Evolutionary conservation across 2,329 filamentous ascomycete genomes (phyloP), one percentile per base, ranked within the genome.

Genomic region (Chaetomiaceae sp.): DNA sequence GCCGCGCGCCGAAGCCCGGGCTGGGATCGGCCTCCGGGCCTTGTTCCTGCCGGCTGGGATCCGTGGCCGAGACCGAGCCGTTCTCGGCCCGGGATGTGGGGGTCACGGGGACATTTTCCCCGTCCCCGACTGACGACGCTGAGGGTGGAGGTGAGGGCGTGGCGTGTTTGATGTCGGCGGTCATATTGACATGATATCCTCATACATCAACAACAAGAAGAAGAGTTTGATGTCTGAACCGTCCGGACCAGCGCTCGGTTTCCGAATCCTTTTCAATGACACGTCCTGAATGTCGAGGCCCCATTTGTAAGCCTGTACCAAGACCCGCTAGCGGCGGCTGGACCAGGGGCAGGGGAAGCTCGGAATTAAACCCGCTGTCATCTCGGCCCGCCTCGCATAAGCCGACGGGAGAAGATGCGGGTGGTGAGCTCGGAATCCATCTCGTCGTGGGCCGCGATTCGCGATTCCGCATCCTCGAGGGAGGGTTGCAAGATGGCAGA

Each of bases 1-100:
- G 81, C 8, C 81, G 71, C 31, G 58, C 57, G 14, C 67, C 68
- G 39, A 67, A 59, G 45, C 59, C 54, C 53, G 7, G 12, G 12
- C 19, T 25, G 43, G 9, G 30, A n/a, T 55, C 57, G 53, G 59
- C 55, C 13, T 39, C n/a, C 19, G 33, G 14, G 14, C 20, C 14
- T 35, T 38, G 44, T 9, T 17, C 16, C 5, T n/a, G 31, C 8
- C 13, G 30, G 9, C 27, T 23, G 13, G 42, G 42, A 23, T 30
- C 21, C 3, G 39, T 12, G 8, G 8, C 34, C 7, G 16, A 5
- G n/a, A 33, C 16, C 19, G 34, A 21, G 17, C 3, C 14, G 34
- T 16, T 39, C 13, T 21, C 31, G 31, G 20, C 31, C 10, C 5
- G 14, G 33, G 20, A n/a, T 7, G 21, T n/a, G 12, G 43, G 43